A percentile compares a stretch with the other conserved stretches of the same genome.
Conservation (phyloP, 441 rosid genomes). For the Croton laevigatus region DNA sequence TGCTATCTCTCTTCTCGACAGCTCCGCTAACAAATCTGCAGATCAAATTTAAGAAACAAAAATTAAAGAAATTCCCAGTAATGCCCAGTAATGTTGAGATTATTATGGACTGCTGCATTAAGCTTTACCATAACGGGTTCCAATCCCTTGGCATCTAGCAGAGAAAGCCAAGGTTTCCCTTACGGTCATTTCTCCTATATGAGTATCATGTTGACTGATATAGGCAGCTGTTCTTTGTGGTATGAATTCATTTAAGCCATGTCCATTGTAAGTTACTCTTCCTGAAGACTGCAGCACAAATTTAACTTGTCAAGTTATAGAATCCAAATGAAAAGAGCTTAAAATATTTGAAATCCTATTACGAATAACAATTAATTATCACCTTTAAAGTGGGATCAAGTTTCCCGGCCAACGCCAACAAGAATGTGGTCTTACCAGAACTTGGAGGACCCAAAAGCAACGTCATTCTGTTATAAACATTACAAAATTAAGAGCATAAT, state of each 20-base stretch:
- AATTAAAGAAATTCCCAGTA: neutral
- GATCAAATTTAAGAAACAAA: neutral
- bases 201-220: constrained; percentile 32
- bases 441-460: constrained; percentile 44
- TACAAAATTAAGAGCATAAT: neutral
- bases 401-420: constrained; percentile 33
- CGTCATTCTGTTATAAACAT: constrained; percentile 38
- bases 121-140: constrained; percentile 24
- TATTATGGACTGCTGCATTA: neutral
- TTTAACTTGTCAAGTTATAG: constrained; percentile 2
- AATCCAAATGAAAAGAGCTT: neutral
- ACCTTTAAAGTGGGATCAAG: constrained; percentile 28
- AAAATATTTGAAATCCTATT: neutral
- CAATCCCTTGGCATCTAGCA: constrained; percentile 34
- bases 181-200: constrained; percentile 34
- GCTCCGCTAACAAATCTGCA: constrained; percentile 30
- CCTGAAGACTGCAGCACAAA: constrained; percentile 23
- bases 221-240: constrained; percentile 33
- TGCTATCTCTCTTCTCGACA: constrained; percentile 29
- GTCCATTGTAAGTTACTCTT: constrained; percentile 29
- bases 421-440: constrained; percentile 31
- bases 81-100: neutral
- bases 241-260: constrained; percentile 28
- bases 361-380: neutral
- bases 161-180: constrained; percentile 36